Evolutionary conservation across 768 basidiomycete species (phyloP), one percentile per base, ranked within the genome.

Genomic region (Suillus clintonianus): DNA sequence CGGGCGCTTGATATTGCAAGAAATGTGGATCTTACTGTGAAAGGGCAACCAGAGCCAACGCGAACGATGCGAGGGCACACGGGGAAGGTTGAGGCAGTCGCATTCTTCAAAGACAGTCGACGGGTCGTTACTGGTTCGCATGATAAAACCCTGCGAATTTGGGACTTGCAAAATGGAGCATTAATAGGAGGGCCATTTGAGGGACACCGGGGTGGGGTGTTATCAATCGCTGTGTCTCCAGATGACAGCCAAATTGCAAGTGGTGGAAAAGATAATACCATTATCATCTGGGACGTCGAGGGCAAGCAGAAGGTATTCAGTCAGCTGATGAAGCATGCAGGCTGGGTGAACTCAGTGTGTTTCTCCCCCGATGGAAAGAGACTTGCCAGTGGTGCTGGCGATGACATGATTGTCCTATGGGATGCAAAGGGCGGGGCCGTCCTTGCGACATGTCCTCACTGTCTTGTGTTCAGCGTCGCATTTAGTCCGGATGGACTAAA

Each of bases 331-430:
- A 42, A 42, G 42, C 42, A 42, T 17, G 7, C 19, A 42, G 17
- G 42, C 7, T 42, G 42, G 42, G 19, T 42, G 42, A 42, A 17
- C 42, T 42, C 42, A 42, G 42, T 42, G 17, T 42, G 27, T 27
- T 76, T 83, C 60, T 79, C 78, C 13, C 80, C 80, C 37, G 78
- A 81, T 67, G 78, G 78, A 2, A 74, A 76, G 54, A 72, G 77
- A 56, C 72, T 83, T 36, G 79, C 77, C 37, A 79, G 79, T 14
- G 80, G 78, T 1, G 75, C 74, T 24, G 68, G 78, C 24, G 81
- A 83, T 45, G 8, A 32, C 2, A 64, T 24, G 3, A 27, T 66
- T 8, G 24, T 58, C 17, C 15, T 65, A 32, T 65, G 64, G 64
- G 62, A 55, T 27, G 41, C 30, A 1, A 6, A 45, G n/a, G 4